Base-by-base conservation (phyloP, 805 yeast species). In the Maudiozyma serrabonitensis region DNA sequence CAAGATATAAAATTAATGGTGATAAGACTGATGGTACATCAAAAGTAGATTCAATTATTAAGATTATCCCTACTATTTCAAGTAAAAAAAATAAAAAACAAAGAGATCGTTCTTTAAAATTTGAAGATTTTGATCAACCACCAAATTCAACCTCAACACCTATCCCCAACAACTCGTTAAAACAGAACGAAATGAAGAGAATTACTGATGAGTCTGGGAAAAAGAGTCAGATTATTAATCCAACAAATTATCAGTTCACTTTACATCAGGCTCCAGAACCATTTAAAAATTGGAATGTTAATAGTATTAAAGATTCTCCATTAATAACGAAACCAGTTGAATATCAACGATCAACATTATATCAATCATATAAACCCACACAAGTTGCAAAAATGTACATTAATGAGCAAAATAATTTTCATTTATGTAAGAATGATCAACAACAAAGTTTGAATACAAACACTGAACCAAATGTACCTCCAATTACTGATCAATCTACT, bases 101-200 rank as follows among this genome's bases (percentile, higher is more conserved):
- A 12, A 34, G 16, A 5, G 38, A 34, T 34, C 38, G 38, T 34
- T 62, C 67, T 9, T 46, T 63, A 18, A 53, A 56, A 35, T 47
- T 58, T 21, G 62, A 60, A 12, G 66, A 63, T 34, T 57, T 63
- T 45, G 60, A 55, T 43, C 62, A 59, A 51, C 65, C 66, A 4
- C 67, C 67, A 16, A 56, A 61, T 23, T 59, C 63, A 3, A 63
- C 67, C 4, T 63, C 67, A 3, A 63, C 67, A 12, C 67, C 67
- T n/a, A 37, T 43, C 4, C 49, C 47, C 13, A 35, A 37, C 18
- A 11, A 34, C 13, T 6, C 28, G 38, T 34, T 7, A 18, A 8
- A 31, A 19, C 15, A 43, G 1, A 42, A 19, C 11, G 16, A 38
- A 18, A 6, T 38, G 2, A n/a, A 18, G n/a, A n/a, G n/a, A n/a